Conservation (phyloP, 495 filamentous ascomycete species). For the Penicillium desertorum region DNA sequence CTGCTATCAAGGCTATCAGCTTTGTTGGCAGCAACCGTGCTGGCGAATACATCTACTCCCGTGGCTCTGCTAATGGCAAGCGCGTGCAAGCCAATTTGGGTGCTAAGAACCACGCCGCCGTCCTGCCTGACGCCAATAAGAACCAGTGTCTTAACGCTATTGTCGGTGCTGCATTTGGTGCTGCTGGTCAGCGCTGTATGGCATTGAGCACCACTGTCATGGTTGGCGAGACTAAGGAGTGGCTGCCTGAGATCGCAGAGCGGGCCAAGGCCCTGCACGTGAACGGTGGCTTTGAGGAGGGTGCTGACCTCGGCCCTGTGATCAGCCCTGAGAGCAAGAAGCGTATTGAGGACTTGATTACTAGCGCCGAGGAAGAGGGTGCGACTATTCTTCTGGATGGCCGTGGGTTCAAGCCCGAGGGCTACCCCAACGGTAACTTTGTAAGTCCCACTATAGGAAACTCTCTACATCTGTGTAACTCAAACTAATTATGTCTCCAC, state of each 20-base stretch:
- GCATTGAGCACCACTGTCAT: conserved; percentile 90
- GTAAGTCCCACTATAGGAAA: conserved; percentile 42
- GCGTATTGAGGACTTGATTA: conserved; percentile 86
- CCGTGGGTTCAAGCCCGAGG: conserved; percentile 78
- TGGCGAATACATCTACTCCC: conserved; percentile 92
- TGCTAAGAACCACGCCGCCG: conserved; percentile 96
- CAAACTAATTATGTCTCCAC: background rate
- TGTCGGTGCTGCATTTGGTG: conserved; percentile 91
- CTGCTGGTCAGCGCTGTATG: conserved; percentile 97
- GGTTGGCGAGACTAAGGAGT: conserved; percentile 91
- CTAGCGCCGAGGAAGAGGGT: conserved; percentile 86
- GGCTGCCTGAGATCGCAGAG: conserved; percentile 88
- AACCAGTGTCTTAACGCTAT: conserved; percentile 95
- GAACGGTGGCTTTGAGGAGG: conserved; percentile 92
- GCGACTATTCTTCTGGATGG: conserved; percentile 95
- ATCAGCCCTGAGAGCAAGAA: conserved; percentile 91
- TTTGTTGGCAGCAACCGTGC: conserved; percentile 97
- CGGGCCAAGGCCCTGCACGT: conserved; percentile 86
- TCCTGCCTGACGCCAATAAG: conserved; percentile 96
- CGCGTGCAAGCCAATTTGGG: conserved; percentile 97
- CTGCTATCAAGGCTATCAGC: conserved; percentile 94
- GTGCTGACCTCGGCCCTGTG: conserved; percentile 93
- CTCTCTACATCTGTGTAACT: background rate
- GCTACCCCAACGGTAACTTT: conserved; percentile 98
- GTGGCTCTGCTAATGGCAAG: conserved; percentile 88